Conservation (phyloP, 2,329 filamentous ascomycete species). For the Pestalotiopsis sp. region DNA sequence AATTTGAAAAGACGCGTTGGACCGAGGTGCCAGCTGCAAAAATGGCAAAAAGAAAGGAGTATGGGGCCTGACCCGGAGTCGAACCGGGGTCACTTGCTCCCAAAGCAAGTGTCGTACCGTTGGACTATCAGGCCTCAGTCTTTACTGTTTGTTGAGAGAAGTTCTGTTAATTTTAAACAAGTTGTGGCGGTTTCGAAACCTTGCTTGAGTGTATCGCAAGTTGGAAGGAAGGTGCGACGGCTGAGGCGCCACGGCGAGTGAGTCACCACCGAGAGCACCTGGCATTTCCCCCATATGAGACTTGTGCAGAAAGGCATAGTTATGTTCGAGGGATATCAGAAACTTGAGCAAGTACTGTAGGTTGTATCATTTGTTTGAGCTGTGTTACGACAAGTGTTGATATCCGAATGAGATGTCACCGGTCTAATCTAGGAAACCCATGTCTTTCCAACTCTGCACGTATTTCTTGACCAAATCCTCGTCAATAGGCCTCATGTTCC, state of each 20-base stretch:
- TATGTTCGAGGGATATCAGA: no score
- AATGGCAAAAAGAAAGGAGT: neutral
- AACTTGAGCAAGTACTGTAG: no score
- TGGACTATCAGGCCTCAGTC: neutral
- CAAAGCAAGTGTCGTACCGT: conserved; percentile 4
- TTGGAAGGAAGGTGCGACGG: no score
- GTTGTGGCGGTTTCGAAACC: neutral
- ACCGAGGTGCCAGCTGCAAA: neutral
- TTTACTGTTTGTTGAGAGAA: neutral
- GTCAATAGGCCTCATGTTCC: neutral
- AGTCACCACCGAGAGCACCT: no score
- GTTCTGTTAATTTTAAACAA: neutral
- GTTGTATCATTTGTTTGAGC: no score
- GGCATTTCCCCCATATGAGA: no score
- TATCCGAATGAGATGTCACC: no score
- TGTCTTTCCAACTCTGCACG: neutral
- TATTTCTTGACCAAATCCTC: neutral
- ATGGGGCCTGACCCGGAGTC: neutral
- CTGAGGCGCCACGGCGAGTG: no score
- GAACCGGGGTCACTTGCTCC: conserved; percentile 8
- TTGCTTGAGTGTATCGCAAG: no score
- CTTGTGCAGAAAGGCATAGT: no score
- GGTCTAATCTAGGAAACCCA: neutral
- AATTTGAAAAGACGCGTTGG: neutral
- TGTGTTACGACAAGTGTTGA: no score